Conservation (phyloP, 306 rosid genomes). For the Canavalia gladiata region DNA sequence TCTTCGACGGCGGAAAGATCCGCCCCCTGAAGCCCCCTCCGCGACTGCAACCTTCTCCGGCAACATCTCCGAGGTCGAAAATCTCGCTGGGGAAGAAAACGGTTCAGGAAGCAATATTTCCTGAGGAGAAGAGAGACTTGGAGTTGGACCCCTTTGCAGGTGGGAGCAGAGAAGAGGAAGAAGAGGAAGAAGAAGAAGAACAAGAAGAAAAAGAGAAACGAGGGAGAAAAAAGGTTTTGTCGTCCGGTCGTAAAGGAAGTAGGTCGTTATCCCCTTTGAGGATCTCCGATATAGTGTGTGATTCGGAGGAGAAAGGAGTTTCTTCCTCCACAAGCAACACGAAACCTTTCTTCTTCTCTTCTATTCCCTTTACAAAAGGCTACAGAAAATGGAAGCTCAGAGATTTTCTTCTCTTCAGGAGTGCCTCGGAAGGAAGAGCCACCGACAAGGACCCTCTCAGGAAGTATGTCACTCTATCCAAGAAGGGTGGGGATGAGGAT, state of each 20-base stretch:
- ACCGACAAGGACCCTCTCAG: conserved; percentile 65
- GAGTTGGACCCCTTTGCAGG: conserved; percentile 64
- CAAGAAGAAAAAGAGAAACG: conserved; percentile 37
- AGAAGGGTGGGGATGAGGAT: conserved; percentile 64
- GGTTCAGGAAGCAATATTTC: conserved; percentile 10
- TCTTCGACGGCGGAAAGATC: conserved; percentile 82
- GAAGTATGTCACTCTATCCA: conserved; percentile 60
- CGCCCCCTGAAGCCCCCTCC: conserved; percentile 76
- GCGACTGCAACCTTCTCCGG: conserved; percentile 47
- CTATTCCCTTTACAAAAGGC: conserved; percentile 71
- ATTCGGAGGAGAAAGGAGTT: conserved; percentile 46
- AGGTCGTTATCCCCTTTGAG: conserved; percentile 84
- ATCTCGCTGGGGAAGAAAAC: conserved; percentile 55
- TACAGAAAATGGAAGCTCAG: conserved; percentile 77
- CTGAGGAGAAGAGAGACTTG: conserved; percentile 32
- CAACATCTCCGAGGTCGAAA: conserved; percentile 53
- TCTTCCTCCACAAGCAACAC: conserved; percentile 57
- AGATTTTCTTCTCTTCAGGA: conserved; percentile 78
- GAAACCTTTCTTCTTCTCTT: conserved; percentile 64
- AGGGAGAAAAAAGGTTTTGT: conserved; percentile 58
- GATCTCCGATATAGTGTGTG: conserved; percentile 64
- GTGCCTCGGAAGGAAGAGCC: conserved; percentile 94
- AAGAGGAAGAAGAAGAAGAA: neutral
- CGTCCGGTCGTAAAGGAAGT: conserved; percentile 60
- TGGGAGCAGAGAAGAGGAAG: conserved; percentile 17